Evolutionary conservation across 108 stramenopile genomes (phyloP).

Genomic region (Conticribra guillardii): DNA sequence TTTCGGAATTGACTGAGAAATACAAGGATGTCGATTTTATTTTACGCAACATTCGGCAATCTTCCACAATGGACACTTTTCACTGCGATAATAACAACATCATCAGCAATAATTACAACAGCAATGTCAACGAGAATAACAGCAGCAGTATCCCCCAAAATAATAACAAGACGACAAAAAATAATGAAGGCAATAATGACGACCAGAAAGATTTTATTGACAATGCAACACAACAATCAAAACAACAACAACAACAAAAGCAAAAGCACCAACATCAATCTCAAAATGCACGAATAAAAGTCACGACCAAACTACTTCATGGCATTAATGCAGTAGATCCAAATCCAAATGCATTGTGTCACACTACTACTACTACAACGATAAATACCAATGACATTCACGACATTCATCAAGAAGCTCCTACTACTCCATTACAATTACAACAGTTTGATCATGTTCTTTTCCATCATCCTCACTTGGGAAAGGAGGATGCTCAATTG

Average conservation of each 20-base stretch:
- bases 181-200: neutral
- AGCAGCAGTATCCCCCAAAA: too few species aligned
- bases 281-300: neutral
- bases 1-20: conserved; percentile 36
- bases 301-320: conserved; percentile 41
- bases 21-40: conserved; percentile 57
- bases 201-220: neutral
- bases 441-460: conserved; percentile 62
- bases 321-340: conserved; percentile 84
- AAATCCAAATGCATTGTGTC: too few species aligned
- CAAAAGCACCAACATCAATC: neutral
- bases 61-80: too few species aligned
- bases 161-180: neutral
- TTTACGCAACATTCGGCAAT: conserved; percentile 48
- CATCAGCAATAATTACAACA: too few species aligned
- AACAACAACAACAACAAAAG: too few species aligned
- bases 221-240: too few species aligned
- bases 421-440: neutral
- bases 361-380: too few species aligned
- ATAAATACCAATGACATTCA: too few species aligned
- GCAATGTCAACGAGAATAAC: too few species aligned
- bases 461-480: conserved; percentile 91
- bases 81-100: too few species aligned
- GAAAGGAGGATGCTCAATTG: conserved; percentile 72
- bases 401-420: neutral